A percentile compares a stretch with the other conserved stretches of the same genome.
Evolutionary conservation across 331 rosid genomes (phyloP).

Genomic region (Pyracantha coccinea): DNA sequence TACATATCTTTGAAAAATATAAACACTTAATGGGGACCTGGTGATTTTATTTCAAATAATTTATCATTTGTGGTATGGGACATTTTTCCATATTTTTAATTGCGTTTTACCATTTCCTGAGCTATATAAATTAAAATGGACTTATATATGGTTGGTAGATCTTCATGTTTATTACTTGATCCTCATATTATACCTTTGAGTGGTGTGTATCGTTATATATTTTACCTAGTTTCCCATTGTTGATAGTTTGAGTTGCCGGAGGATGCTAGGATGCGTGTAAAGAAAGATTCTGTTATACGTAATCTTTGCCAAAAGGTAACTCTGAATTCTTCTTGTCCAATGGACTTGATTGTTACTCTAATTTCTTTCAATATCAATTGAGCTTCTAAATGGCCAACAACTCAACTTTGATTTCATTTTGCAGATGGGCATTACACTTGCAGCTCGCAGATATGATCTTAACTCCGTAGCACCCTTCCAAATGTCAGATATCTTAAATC

Average conservation of each 20-base stretch:
- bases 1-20: neutral
- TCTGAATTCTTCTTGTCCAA: slow-evolving; percentile 8
- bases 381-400: neutral
- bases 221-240: slow-evolving; percentile 12
- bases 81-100: neutral
- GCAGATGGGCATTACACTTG: slow-evolving; percentile 79
- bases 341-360: neutral
- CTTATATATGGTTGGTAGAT: neutral
- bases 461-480: slow-evolving; percentile 67
- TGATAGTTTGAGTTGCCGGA: slow-evolving; percentile 77
- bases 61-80: neutral
- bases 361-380: neutral
- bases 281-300: slow-evolving; percentile 83
- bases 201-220: neutral
- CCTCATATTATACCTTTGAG: slow-evolving; percentile 1
- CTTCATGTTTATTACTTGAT: slow-evolving; percentile 3
- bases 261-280: slow-evolving; percentile 57
- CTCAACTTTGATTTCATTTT: slow-evolving; percentile 6
- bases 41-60: neutral
- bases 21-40: neutral
- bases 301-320: slow-evolving; percentile 88
- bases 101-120: neutral
- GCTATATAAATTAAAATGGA: neutral
- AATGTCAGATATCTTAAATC: slow-evolving; percentile 67
- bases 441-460: slow-evolving; percentile 85